Conservation (phyloP, 495 filamentous ascomycete species). For the Penicillium desertorum region DNA sequence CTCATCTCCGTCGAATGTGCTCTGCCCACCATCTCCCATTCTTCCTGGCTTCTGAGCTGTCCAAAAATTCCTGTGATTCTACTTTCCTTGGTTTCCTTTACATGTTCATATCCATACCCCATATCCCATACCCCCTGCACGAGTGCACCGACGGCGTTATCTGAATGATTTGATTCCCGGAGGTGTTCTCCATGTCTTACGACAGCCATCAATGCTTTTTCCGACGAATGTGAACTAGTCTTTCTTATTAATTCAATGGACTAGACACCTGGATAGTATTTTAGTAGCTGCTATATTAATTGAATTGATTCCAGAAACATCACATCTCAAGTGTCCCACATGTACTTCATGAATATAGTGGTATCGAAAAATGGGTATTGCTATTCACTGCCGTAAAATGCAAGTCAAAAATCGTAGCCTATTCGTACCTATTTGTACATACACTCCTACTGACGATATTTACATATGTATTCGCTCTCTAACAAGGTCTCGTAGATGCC, state of each 20-base stretch:
- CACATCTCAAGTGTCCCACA: neutral
- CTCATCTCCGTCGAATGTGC: constrained; percentile 26
- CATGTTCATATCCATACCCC: constrained; percentile 14
- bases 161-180: constrained; percentile 26
- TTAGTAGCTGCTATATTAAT: neutral
- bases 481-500: neutral
- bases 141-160: constrained; percentile 16
- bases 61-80: constrained; percentile 29
- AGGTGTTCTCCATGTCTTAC: constrained; percentile 27
- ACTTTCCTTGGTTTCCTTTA: constrained; percentile 23
- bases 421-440: neutral
- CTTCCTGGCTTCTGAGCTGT: constrained; percentile 3
- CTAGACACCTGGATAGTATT: constrained; percentile 2
- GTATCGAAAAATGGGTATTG: neutral
- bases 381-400: neutral
- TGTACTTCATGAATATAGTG: neutral
- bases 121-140: constrained; percentile 3
- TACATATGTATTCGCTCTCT: neutral
- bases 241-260: constrained; percentile 8
- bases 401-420: neutral
- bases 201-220: constrained; percentile 25
- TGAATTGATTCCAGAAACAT: neutral
- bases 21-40: constrained; percentile 1
- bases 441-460: too few species aligned
- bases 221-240: constrained; percentile 17